phyloP scores from a whole-genome alignment of 2,329 filamentous ascomycete genomes.

The Aspergillus versicolor region DNA sequence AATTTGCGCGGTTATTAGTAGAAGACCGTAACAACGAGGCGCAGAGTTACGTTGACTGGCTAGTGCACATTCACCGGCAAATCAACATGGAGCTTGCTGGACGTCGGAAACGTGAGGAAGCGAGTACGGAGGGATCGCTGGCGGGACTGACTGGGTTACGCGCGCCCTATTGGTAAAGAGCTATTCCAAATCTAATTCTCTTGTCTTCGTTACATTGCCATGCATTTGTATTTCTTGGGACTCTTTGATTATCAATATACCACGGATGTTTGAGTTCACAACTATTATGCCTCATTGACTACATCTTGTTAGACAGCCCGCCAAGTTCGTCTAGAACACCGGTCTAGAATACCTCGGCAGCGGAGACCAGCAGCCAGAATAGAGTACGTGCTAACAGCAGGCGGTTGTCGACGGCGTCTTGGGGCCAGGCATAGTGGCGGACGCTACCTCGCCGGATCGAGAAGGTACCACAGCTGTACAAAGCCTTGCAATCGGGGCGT shows the following conservation, averaged over 20 bases:
- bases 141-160: conserved; percentile 47
- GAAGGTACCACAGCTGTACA: not conserved
- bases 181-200: conserved; percentile 9
- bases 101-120: conserved; percentile 50
- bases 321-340: conserved; percentile 5
- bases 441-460: not conserved
- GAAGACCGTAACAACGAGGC: conserved; percentile 98
- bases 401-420: conserved; percentile 1
- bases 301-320: not conserved
- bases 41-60: conserved; percentile 97
- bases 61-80: conserved; percentile 89
- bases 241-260: conserved; percentile 12
- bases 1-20: conserved; percentile 86
- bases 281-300: not conserved
- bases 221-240: conserved; percentile 12
- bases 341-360: not conserved
- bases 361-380: not conserved
- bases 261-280: conserved; percentile 7
- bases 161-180: conserved; percentile 44
- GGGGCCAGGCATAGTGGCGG: not conserved
- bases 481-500: not conserved
- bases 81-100: conserved; percentile 78
- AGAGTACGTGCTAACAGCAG: conserved; percentile 6
- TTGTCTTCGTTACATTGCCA: conserved; percentile 5
- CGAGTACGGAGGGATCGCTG: conserved; percentile 42